These are phyloP conservation scores for Chenopodium formosanum DNA, from an alignment of 148 eudicot genomes.

Conservation along the genomic window DNA sequence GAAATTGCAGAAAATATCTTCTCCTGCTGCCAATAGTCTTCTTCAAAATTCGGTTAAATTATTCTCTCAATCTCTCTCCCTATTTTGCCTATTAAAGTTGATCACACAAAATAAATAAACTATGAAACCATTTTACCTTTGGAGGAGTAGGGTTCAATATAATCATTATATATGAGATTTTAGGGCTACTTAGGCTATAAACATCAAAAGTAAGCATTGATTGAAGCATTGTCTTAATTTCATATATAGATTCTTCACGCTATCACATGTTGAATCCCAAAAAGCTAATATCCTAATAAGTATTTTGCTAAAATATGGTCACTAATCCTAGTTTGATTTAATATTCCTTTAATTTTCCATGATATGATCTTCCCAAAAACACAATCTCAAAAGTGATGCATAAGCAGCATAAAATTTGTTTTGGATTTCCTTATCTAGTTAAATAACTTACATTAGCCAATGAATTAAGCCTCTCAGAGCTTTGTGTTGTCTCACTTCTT, in stretches of 20 bases:
- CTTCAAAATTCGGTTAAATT: not conserved
- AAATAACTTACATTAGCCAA: slow-evolving; percentile 66
- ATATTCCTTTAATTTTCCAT: not conserved
- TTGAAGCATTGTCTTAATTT: not conserved
- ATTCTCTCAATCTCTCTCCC: not conserved
- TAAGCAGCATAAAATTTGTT: not conserved
- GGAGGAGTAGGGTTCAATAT: not conserved
- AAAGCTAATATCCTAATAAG: not conserved
- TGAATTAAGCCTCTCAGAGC: slow-evolving; percentile 57
- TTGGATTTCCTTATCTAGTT: not conserved
- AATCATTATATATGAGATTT: not conserved
- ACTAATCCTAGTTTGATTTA: not conserved
- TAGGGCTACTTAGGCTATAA: not conserved
- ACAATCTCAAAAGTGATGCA: not conserved
- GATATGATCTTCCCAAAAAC: not conserved
- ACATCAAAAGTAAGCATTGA: not conserved
- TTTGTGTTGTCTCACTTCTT: slow-evolving; percentile 71
- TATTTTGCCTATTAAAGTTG: not conserved
- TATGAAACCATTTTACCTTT: not conserved
- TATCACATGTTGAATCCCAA: not conserved
- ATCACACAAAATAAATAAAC: not conserved
- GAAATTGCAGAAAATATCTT: not conserved
- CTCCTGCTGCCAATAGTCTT: not conserved
- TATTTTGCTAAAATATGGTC: not conserved
- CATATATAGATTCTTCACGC: not conserved